Evolutionary conservation across 2,329 filamentous ascomycete species (phyloP).

Genomic region (Colletotrichum euphorbiae): DNA sequence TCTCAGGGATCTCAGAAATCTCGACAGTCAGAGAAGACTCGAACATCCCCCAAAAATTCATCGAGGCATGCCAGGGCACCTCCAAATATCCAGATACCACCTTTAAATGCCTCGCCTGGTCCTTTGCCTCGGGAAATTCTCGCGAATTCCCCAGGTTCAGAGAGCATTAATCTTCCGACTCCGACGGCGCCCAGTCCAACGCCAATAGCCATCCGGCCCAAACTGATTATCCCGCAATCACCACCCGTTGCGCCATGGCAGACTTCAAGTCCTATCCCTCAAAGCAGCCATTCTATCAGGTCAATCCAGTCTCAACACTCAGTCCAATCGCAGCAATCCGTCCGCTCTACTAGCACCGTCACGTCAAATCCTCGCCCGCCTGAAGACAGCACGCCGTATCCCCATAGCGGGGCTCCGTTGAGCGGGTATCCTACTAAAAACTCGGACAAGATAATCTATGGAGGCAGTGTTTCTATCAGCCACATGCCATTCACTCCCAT

Average conservation of each 20-base stretch:
- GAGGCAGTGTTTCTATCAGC: slow-evolving; percentile 37
- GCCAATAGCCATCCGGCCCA: slow-evolving; percentile 38
- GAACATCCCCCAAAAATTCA: background rate
- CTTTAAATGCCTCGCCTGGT: no score
- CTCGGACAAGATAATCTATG: slow-evolving; percentile 40
- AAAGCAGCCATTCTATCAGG: no score
- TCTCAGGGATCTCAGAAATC: background rate
- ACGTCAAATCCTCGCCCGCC: slow-evolving; percentile 10
- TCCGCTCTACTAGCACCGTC: no score
- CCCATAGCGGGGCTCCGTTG: slow-evolving; percentile 39
- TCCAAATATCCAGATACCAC: slow-evolving; percentile 5
- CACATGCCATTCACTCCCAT: slow-evolving; percentile 33
- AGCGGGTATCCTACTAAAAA: slow-evolving; percentile 42
- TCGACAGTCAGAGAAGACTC: background rate
- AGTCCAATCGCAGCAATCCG: no score
- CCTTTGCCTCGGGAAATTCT: background rate
- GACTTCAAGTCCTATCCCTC: background rate
- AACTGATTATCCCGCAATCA: background rate
- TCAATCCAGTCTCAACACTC: no score
- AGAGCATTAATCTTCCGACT: slow-evolving; percentile 43
- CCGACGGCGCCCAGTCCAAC: slow-evolving; percentile 52
- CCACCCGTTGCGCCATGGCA: background rate
- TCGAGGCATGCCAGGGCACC: background rate
- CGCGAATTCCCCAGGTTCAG: background rate
- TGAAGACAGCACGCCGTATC: slow-evolving; percentile 30